Percentiles rank a stretch among this genome's conserved stretches.
Evolutionary conservation across 176 grass and related monocot species (phyloP).

Genomic region (Elymus sibiricus): DNA sequence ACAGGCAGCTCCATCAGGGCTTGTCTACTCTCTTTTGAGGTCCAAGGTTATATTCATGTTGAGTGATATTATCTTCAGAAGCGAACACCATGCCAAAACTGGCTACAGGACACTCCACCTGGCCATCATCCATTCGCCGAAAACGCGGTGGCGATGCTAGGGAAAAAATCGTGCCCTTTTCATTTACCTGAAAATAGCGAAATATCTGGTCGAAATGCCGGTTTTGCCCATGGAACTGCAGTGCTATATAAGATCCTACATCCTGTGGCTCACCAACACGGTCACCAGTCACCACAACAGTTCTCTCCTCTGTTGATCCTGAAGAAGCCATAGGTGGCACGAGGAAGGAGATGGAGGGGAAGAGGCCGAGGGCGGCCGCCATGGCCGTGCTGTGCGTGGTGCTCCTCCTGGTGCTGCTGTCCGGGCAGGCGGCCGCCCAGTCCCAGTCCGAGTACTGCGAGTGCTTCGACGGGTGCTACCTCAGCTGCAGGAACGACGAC

Average conservation of each 20-base stretch:
- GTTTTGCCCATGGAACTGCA: background rate
- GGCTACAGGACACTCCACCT: background rate
- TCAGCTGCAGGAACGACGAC: background rate
- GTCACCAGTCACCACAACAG: background rate
- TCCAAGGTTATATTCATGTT: background rate
- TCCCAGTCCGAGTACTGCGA: background rate
- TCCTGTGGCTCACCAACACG: background rate
- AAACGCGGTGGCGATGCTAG: background rate
- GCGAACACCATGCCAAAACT: background rate
- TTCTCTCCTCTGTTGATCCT: background rate
- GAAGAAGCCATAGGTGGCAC: background rate
- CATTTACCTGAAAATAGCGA: background rate
- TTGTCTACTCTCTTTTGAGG: background rate
- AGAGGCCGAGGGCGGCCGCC: too few species aligned
- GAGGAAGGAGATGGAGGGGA: too few species aligned
- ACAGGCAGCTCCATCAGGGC: background rate
- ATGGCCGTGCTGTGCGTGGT: background rate
- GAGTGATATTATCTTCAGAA: background rate
- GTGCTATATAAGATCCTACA: background rate
- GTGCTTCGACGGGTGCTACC: background rate
- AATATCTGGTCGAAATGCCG: background rate
- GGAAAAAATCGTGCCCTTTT: background rate
- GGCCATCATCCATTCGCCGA: background rate
- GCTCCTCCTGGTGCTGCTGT: background rate
- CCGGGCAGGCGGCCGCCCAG: background rate